Conservation (phyloP, 1,139 yeast species). For the Saccharomycopsis crataegensis region DNA sequence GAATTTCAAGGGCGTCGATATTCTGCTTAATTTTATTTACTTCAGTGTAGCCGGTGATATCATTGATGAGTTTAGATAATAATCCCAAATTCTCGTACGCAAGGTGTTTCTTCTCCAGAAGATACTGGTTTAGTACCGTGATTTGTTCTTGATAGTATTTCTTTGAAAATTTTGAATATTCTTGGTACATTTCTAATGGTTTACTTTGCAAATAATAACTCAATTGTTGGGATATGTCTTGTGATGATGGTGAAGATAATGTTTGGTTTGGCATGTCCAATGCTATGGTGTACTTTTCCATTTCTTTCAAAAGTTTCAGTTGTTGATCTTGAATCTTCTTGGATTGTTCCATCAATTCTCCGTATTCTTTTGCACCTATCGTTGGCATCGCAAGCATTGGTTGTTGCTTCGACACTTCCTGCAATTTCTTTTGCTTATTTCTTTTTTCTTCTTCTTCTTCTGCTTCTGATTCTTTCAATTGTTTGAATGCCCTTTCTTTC, state of each 20-base stretch:
- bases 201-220: neutral
- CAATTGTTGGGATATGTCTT: neutral
- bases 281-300: no score
- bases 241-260: no score
- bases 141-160: neutral
- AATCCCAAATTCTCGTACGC: neutral
- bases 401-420: neutral
- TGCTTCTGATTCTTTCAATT: neutral
- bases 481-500: neutral
- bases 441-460: neutral
- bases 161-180: neutral
- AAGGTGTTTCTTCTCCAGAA: neutral
- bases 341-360: neutral
- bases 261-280: neutral
- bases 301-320: neutral
- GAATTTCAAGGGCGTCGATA: constrained; percentile 46
- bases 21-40: constrained; percentile 64
- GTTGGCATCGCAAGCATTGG: neutral
- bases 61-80: constrained; percentile 37
- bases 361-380: no score
- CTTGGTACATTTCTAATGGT: neutral
- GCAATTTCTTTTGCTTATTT: neutral
- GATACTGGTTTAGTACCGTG: neutral
- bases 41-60: constrained; percentile 84
- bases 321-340: neutral